These are phyloP conservation scores for Emericellopsis terricola DNA, from an alignment of 495 filamentous ascomycete genomes.

Conservation along the genomic window DNA sequence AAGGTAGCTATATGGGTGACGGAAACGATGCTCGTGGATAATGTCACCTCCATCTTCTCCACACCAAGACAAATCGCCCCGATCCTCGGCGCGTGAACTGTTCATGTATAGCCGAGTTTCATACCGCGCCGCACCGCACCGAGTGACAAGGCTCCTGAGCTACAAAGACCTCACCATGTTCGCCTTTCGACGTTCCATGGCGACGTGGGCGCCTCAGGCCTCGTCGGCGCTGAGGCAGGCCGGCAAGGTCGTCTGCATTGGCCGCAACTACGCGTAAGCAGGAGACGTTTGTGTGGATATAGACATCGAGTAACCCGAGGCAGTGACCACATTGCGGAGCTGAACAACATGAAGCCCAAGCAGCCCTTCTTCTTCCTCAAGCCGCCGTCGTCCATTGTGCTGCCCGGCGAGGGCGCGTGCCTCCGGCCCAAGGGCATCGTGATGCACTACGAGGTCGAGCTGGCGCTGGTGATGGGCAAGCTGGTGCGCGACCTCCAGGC, in stretches of 20 bases:
- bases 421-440: slow-evolving; percentile 64
- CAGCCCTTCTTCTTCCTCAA: slow-evolving; percentile 99
- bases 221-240: slow-evolving; percentile 39
- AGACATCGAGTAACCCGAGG: not conserved
- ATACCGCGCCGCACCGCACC: too few species aligned
- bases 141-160: too few species aligned
- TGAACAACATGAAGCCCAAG: slow-evolving; percentile 68
- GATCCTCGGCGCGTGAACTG: too few species aligned
- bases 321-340: slow-evolving; percentile 87
- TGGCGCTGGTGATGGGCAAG: slow-evolving; percentile 76
- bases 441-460: slow-evolving; percentile 90
- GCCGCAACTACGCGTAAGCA: slow-evolving; percentile 88
- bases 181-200: slow-evolving; percentile 21
- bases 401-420: slow-evolving; percentile 62
- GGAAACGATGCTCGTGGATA: too few species aligned
- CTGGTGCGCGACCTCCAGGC: slow-evolving; percentile 52
- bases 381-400: slow-evolving; percentile 65
- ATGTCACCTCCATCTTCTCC: too few species aligned
- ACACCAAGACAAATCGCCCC: too few species aligned
- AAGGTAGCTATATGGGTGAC: too few species aligned
- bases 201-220: slow-evolving; percentile 26
- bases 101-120: too few species aligned
- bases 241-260: slow-evolving; percentile 89
- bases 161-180: slow-evolving; percentile 2
- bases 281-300: slow-evolving; percentile 3